A percentile compares a stretch with the other conserved stretches of the same genome.
Conservation (phyloP, 2,329 filamentous ascomycete genomes). For the Ilyonectria destructans region DNA sequence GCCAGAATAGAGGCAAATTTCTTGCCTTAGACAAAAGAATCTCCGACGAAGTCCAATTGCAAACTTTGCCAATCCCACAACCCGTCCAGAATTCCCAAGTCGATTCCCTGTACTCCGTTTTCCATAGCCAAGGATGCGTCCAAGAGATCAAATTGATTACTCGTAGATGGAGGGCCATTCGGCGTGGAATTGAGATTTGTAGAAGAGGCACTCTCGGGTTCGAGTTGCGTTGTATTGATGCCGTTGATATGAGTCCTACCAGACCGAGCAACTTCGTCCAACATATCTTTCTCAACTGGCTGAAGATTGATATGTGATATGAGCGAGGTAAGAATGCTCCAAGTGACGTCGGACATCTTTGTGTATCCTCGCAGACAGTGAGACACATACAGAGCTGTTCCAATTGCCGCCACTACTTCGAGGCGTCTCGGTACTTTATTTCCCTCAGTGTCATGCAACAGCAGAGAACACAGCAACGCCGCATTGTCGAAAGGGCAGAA, state of each 20-base stretch:
- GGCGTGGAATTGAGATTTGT: not conserved
- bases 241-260: not conserved
- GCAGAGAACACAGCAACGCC: not conserved
- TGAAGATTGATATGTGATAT: not conserved
- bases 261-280: not conserved
- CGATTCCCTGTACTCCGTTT: not conserved
- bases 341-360: not conserved
- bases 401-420: not conserved
- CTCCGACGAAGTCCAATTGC: not conserved
- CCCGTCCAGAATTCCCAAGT: not conserved
- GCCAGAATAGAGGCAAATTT: not conserved
- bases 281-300: not conserved
- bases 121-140: not conserved
- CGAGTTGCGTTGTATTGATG: not conserved
- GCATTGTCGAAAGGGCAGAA: conserved; percentile 3
- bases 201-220: not conserved
- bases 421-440: not conserved
- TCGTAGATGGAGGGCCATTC: not conserved
- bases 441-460: not conserved
- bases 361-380: not conserved
- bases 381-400: not conserved
- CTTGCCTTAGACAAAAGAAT: not conserved
- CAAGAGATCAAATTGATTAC: not conserved
- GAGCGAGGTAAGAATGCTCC: not conserved
- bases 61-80: conserved; percentile 4